Evolutionary conservation across 441 rosid species (phyloP), one percentile per base, ranked within the genome.

Genomic region (Populus hybrid): DNA sequence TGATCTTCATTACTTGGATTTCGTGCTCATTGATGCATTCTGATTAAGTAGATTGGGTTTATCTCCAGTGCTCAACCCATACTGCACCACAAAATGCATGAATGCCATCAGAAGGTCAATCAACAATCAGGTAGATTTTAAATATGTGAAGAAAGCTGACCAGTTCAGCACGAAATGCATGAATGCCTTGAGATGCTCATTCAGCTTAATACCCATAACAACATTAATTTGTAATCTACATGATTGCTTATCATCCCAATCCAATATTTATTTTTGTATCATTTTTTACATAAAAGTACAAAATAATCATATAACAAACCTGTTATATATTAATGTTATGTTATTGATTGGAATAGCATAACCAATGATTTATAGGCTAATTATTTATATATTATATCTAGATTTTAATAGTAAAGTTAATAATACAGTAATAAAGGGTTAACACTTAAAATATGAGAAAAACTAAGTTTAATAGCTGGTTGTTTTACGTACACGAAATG

Each of bases 11-110:
- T 75, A 76, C 78, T 80, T 83, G 69, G 82, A 84, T 63, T 79
- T 85, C 82, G 71, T 26, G 71, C 86, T 82, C 23, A 67, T 76
- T 24, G 85, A 77, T 53, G 87, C 75, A 35, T 78, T 82, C 78
- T 82, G 80, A 81, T 73, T 78, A 35, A 66, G 50, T 10, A 50
- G 63, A 72, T 66, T 74, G 26, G 79, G 71, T 69, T 80, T 82
- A 16, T 85, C 86, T 26, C 64, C 70, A 53, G 53, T 80, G 76
- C 85, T 85, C 80, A 87, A 35, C 26, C 91, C 89, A 69, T 86
- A 88, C 91, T 88, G 87, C 84, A 78, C 10, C 42, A 73, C 74
- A 57, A 72, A 67, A 73, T 63, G 35, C 18, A 75, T 26, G 8
- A 74, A 65, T 8, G 14, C 3, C 71, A 34, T 66, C 9, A 57